phyloP scores from a whole-genome alignment of 306 rosid genomes.

The Medicago arabica region DNA sequence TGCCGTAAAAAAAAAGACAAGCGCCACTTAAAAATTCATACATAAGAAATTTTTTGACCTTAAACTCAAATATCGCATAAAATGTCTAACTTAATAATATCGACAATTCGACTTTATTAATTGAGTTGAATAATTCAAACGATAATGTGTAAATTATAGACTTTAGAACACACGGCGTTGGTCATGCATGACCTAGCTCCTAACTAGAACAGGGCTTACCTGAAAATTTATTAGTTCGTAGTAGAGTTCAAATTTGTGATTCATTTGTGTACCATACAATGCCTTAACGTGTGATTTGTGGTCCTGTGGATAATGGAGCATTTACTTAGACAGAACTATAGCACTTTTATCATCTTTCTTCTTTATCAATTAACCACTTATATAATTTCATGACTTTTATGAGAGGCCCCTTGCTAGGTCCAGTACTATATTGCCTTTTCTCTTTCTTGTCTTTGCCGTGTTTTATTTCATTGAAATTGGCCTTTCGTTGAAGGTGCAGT shows the following conservation, averaged over 20 bases:
- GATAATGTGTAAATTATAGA: not conserved
- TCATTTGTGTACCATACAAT: not conserved
- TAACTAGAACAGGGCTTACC: not conserved
- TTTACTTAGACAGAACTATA: constrained; percentile 7
- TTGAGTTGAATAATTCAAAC: too few relatives aligned
- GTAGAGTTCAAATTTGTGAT: not conserved
- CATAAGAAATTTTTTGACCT: too few relatives aligned
- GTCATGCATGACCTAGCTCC: not conserved
- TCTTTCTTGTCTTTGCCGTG: not conserved
- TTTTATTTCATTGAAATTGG: constrained; percentile 13
- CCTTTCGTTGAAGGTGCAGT: constrained; percentile 12
- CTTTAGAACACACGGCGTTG: not conserved
- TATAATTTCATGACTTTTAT: constrained; percentile 1
- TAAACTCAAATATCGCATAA: too few relatives aligned
- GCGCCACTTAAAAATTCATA: too few relatives aligned
- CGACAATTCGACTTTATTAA: too few relatives aligned
- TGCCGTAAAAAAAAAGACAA: too few relatives aligned
- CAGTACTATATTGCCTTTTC: not conserved
- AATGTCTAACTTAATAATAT: too few relatives aligned
- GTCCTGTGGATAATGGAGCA: constrained; percentile 44
- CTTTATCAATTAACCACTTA: constrained; percentile 22
- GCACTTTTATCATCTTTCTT: constrained; percentile 18
- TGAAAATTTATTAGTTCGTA: not conserved
- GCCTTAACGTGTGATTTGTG: not conserved
- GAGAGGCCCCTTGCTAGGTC: constrained; percentile 35